Conservation (phyloP, 1,139 yeast species). For the Pichia sp. region DNA sequence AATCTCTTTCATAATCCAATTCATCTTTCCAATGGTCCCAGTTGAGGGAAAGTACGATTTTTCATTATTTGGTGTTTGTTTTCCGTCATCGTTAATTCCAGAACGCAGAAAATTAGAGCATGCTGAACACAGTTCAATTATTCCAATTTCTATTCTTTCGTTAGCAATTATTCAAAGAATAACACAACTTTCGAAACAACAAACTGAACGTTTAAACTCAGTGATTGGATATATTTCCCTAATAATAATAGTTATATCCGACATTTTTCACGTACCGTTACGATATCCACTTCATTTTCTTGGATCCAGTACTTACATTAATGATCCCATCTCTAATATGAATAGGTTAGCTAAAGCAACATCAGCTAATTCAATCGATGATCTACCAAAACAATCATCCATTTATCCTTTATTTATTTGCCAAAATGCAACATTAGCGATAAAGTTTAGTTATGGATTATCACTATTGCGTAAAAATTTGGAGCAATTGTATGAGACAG, state of each 20-base stretch:
- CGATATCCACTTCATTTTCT: slow-evolving; percentile 46
- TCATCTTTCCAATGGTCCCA: slow-evolving; percentile 18
- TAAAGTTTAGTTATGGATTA: slow-evolving; percentile 47
- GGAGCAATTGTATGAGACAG: slow-evolving; percentile 41
- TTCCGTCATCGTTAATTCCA: slow-evolving; percentile 20
- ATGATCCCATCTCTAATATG: slow-evolving; percentile 43
- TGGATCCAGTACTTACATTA: slow-evolving; percentile 46
- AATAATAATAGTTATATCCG: slow-evolving; percentile 36
- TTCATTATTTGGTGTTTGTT: slow-evolving; percentile 28
- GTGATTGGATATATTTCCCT: slow-evolving; percentile 45
- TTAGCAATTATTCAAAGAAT: slow-evolving; percentile 11
- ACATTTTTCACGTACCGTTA: slow-evolving; percentile 40
- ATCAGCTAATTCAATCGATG: no score
- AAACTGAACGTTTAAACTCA: slow-evolving; percentile 36
- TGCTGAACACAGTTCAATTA: background rate
- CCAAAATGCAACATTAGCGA: slow-evolving; percentile 36
- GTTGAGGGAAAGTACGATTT: slow-evolving; percentile 27
- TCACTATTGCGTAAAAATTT: slow-evolving; percentile 42
- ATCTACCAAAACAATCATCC: slow-evolving; percentile 22
- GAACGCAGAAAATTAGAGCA: background rate
- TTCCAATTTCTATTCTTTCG: slow-evolving; percentile 9
- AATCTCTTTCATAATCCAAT: slow-evolving; percentile 12
- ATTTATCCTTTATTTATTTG: slow-evolving; percentile 44
- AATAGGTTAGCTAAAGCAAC: no score
- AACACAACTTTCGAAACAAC: slow-evolving; percentile 11